Percentiles rank a stretch among this genome's conserved stretches.
Evolutionary conservation across 176 grass and related monocot genomes (phyloP).

Genomic region (Aegilops tauschii): DNA sequence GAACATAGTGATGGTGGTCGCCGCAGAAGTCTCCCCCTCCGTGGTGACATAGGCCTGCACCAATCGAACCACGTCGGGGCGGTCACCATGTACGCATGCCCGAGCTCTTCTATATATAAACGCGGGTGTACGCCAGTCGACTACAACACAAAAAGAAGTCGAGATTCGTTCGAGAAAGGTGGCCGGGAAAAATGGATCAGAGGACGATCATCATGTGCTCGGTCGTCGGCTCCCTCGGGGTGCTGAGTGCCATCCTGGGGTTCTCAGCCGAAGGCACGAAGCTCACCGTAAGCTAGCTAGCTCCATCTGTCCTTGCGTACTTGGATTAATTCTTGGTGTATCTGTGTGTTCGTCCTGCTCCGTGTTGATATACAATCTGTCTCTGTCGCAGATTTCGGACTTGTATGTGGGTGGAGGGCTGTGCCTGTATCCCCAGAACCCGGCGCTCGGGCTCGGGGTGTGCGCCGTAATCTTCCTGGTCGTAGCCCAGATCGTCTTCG

Average conservation of each 20-base stretch:
- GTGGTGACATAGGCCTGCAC: not conserved
- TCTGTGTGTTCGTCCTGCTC: not conserved
- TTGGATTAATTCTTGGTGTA: too few species aligned
- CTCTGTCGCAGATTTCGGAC: not conserved
- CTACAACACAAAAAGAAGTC: not conserved
- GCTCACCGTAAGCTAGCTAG: too few species aligned
- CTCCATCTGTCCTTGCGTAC: not conserved
- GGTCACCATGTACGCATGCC: not conserved
- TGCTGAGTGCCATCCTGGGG: too few species aligned
- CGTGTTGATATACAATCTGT: not conserved
- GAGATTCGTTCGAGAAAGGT: not conserved
- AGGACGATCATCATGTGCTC: too few species aligned
- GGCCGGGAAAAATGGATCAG: not conserved
- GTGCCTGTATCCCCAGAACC: conserved; percentile 23
- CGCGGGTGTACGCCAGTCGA: not conserved
- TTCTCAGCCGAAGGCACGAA: too few species aligned
- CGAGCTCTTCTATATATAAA: not conserved
- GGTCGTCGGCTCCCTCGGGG: too few species aligned
- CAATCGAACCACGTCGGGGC: not conserved
- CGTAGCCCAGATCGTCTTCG: conserved; percentile 6
- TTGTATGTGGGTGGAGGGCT: not conserved
- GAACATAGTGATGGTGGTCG: not conserved
- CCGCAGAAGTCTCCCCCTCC: not conserved
- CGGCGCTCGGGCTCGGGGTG: conserved; percentile 9
- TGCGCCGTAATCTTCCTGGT: conserved; percentile 30